phyloP scores from a whole-genome alignment of 495 filamentous ascomycete species.

The Hypoxylon intermedium region DNA sequence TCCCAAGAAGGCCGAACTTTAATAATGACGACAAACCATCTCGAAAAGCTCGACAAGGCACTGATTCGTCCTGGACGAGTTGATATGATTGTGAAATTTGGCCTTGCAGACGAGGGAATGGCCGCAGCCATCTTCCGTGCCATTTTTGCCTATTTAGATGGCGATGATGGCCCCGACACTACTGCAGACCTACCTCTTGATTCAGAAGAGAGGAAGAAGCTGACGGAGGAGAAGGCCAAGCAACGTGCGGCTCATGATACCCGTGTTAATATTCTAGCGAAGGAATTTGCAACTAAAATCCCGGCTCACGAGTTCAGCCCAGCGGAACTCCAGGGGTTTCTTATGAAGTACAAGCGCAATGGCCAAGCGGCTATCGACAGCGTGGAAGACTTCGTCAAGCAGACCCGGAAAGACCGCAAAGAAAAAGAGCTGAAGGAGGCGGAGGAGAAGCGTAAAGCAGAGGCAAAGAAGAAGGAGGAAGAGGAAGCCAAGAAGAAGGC shows the following conservation, averaged over 20 bases:
- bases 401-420: slow-evolving; percentile 63
- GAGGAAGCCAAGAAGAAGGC: slow-evolving; percentile 38
- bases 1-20: slow-evolving; percentile 77
- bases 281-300: slow-evolving; percentile 65
- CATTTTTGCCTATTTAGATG: slow-evolving; percentile 56
- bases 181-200: slow-evolving; percentile 12
- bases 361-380: slow-evolving; percentile 66
- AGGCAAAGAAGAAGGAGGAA: slow-evolving; percentile 45
- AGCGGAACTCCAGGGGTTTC: slow-evolving; percentile 79
- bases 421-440: slow-evolving; percentile 60
- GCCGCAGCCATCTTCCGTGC: slow-evolving; percentile 54
- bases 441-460: slow-evolving; percentile 50
- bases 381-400: slow-evolving; percentile 64
- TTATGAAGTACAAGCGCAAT: slow-evolving; percentile 70
- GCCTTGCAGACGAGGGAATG: slow-evolving; percentile 57
- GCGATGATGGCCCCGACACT: slow-evolving; percentile 42
- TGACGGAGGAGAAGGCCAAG: slow-evolving; percentile 42
- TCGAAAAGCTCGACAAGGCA: slow-evolving; percentile 76
- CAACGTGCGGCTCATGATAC: slow-evolving; percentile 48
- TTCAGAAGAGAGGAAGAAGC: slow-evolving; percentile 47
- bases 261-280: slow-evolving; percentile 48
- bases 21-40: slow-evolving; percentile 86
- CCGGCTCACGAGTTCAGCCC: slow-evolving; percentile 72
- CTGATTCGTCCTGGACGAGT: slow-evolving; percentile 79
- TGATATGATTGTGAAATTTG: slow-evolving; percentile 75